Percentiles rank a stretch among this genome's conserved stretches.
phyloP scores from a whole-genome alignment of 2,329 filamentous ascomycete species.

The Alternaria tenuissima region DNA sequence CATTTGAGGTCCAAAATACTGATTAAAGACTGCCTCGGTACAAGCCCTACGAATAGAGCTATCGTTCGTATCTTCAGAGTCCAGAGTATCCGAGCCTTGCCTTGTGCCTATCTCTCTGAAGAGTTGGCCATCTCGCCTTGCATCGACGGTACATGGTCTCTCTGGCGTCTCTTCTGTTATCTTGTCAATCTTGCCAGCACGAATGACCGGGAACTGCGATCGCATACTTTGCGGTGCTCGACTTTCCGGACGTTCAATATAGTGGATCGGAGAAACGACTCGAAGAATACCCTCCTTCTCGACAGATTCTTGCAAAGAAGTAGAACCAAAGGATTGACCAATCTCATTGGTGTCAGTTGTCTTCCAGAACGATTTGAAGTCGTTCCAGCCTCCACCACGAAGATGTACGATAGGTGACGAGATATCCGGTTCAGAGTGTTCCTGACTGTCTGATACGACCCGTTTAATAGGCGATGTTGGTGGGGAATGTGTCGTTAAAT shows the following conservation, averaged over 20 bases:
- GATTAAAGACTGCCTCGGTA: not conserved
- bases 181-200: not conserved
- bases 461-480: not conserved
- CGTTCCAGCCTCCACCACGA: constrained; percentile 2
- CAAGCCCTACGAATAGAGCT: not conserved
- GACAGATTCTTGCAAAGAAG: not conserved
- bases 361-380: constrained; percentile 10
- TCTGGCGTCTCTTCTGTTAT: not conserved
- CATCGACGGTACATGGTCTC: not conserved
- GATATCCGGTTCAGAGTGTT: not conserved
- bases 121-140: not conserved
- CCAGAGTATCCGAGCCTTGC: not conserved
- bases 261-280: not conserved
- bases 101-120: not conserved
- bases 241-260: not conserved
- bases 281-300: not conserved
- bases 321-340: not conserved
- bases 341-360: not conserved
- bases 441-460: not conserved
- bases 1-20: constrained; percentile 5
- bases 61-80: not conserved
- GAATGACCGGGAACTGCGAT: not conserved
- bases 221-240: constrained; percentile 4
- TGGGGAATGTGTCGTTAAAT: not conserved
- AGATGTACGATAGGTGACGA: not conserved